Evolutionary conservation across 2,329 filamentous ascomycete species (phyloP).

Genomic region (Neopestalotiopsis rosae): DNA sequence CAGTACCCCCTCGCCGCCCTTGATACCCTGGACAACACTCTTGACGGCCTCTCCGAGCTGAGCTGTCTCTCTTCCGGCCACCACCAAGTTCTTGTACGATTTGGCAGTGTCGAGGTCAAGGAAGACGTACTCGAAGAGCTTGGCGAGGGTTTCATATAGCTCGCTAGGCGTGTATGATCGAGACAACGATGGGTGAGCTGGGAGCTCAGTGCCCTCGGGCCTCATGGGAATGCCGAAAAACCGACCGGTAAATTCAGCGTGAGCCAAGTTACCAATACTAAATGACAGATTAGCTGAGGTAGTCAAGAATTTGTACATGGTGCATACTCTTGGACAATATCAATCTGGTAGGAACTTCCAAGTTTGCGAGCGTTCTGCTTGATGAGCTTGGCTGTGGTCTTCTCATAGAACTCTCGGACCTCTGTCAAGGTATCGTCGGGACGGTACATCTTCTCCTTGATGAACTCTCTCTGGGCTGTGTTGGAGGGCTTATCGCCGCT

Average conservation of each 20-base stretch:
- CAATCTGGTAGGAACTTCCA: background rate
- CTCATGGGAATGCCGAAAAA: background rate
- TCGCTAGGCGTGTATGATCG: background rate
- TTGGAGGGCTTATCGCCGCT: background rate
- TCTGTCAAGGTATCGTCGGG: background rate
- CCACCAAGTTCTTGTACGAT: slow-evolving; percentile 1
- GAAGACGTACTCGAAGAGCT: background rate
- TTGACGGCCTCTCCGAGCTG: background rate
- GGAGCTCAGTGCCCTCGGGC: background rate
- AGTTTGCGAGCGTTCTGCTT: background rate
- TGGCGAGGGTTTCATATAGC: background rate
- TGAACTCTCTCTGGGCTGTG: background rate
- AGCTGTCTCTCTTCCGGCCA: background rate
- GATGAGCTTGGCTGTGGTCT: background rate
- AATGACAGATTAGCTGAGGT: background rate
- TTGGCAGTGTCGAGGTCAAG: background rate
- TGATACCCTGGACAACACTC: background rate
- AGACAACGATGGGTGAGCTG: background rate
- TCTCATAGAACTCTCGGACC: background rate
- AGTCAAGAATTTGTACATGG: background rate
- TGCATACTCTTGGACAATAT: background rate
- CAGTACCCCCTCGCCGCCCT: background rate
- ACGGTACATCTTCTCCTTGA: background rate
- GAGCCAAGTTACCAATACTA: background rate
- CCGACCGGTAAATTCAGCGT: background rate